Base-by-base conservation (phyloP, 176 grass and related monocot species). In the Tillandsia fasciculata region DNA sequence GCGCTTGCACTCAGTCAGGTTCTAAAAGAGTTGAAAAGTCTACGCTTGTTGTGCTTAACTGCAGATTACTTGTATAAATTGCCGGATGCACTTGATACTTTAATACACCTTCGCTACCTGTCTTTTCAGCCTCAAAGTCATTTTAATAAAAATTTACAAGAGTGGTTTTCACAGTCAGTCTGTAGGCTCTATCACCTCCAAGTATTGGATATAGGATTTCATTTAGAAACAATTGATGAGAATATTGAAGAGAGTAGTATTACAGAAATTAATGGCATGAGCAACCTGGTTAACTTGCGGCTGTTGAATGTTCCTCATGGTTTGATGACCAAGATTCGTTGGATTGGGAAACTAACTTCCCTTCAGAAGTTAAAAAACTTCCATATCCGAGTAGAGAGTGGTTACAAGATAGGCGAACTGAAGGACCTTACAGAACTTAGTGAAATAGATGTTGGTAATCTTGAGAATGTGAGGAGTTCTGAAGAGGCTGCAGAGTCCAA, bases 291-390 rank as follows among this genome's bases (percentile, higher is more conserved):
- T 8, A 58, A 58, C 15, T 18, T 15, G 64, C 65, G 67, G 9
- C 67, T 70, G 15, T 70, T 78, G 49, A 67, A 70, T 15, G 53
- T 67, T 33, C 11, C 69, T 61, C 54, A 51, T 18, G 42, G 70
- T 3, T 70, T 70, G 9, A 56, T 70, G 28, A 0, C 2, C 14
- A 72, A 57, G 66, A 79, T 79, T 56, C 50, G 8, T 67, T 51
- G 0, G 0, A 64, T 72, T 48, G 77, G 69, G 2, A 79, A 67
- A 67, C 15, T 79, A 50, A 79, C 48, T 28, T 67, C 65, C 64
- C 77, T 79, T 58, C 77, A 79, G 56, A 65, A 79, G 50, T 53
- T 79, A 13, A 66, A 66, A 73, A 22, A 17, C 2, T 58, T 57
- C 26, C 63, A 63, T 52, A 48, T 70, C 9, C 20, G 9, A 13